Conservation (phyloP, 2,329 filamentous ascomycete genomes). For the Pseudocercospora pini-densiflorae region DNA sequence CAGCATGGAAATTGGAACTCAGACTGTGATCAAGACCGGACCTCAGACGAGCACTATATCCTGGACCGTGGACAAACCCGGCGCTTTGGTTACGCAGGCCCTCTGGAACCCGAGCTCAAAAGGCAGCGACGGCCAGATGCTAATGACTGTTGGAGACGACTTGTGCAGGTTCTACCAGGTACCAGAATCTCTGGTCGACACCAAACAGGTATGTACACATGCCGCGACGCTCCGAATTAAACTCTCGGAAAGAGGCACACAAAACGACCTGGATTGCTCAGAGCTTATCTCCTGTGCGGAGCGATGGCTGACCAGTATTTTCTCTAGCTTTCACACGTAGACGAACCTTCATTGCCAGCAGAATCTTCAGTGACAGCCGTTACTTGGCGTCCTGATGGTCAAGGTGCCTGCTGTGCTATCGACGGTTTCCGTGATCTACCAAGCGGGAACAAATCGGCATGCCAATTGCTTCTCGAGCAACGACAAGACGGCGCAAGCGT, state of each 20-base stretch:
- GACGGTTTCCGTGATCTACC: conserved; percentile 28
- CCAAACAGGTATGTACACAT: conserved; percentile 24
- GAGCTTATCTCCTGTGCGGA: not conserved
- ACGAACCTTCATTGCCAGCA: conserved; percentile 34
- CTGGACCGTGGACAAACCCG: conserved; percentile 40
- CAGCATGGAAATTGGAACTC: conserved; percentile 39
- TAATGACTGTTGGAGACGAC: conserved; percentile 41
- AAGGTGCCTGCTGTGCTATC: conserved; percentile 37
- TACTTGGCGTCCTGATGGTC: conserved; percentile 42
- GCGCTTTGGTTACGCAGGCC: conserved; percentile 34
- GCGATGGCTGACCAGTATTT: not conserved
- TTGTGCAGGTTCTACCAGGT: conserved; percentile 42
- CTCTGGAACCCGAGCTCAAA: conserved; percentile 37
- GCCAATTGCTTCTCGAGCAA: conserved; percentile 36
- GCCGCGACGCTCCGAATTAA: not conserved
- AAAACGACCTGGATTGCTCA: not conserved
- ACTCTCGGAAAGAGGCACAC: not conserved
- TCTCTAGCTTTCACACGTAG: conserved; percentile 28
- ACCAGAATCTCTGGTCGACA: conserved; percentile 30
- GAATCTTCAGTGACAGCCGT: conserved; percentile 38
- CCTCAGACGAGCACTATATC: conserved; percentile 41
- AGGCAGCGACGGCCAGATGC: conserved; percentile 28
- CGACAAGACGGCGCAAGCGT: conserved; percentile 28
- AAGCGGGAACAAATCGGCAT: conserved; percentile 26
- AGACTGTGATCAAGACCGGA: conserved; percentile 40